Base-by-base conservation (phyloP, 495 filamentous ascomycete species). In the Lophiostoma macrostomum region DNA sequence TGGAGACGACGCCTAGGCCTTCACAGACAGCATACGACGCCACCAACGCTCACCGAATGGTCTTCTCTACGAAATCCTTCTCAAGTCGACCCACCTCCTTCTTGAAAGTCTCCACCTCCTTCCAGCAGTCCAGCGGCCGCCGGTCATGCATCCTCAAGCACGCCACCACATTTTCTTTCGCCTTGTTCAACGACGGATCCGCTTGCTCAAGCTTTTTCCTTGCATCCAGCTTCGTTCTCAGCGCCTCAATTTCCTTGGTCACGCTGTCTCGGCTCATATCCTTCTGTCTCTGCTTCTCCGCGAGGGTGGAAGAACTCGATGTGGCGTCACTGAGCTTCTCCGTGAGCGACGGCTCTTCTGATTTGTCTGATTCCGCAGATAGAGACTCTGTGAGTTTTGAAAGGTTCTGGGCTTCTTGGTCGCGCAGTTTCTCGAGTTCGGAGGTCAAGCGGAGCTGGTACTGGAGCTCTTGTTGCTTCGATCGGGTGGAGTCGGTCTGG, bases 121-220 rank as follows among this genome's bases (percentile, higher is more conserved):
- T 78, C 85, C 88, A 97, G 77, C 93, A 98, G 76, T 97, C 84
- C 67, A 98, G 71, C 66, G 93, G 94, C 71, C 90, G 78, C 43
- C 90, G 75, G 64, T 97, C 91, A 73, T 96, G 86, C 65, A 82
- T 75, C 58, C 85, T 73, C 75, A 98, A 74, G 69, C 93, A 98
- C 38, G 79, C 77, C 54, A 93, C 80, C 40, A 98, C 85, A 54
- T 84, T 79, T 51, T 78, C 73, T 66, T 85, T 86, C 29, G 94
- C 90, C 68, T 75, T 76, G 67, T 86, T 79, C 23, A 96, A 79
- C 39, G 71, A 76, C 51, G 82, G 79, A 69, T 84, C 81, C 45
- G 80, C 51, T 57, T 83, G 75, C 16, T 77, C 72, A 49, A 96
- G 64, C 72, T 87, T 84, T 65, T 82, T 86, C 60, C 90, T 76